Base-by-base conservation (phyloP, 2,329 filamentous ascomycete species). In the Pestalotiopsis sp. region DNA sequence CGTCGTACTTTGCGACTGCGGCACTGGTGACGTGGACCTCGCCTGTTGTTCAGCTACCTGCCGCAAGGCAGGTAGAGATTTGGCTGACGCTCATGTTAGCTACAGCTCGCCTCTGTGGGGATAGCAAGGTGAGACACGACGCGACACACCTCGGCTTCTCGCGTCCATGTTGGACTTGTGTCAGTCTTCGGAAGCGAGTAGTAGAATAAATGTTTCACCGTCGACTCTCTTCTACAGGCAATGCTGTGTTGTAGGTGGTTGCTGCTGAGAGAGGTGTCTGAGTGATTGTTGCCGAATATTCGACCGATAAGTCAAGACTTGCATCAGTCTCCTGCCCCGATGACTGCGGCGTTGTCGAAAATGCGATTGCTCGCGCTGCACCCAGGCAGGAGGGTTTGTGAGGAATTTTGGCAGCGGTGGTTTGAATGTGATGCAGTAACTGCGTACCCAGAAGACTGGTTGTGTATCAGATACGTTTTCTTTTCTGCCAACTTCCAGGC, bases 61-160 rank as follows among this genome's bases (percentile, higher is more conserved):
- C 36, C 59, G 59, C 31, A 62, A 20, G 9, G 63, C 25, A 11
- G 63, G 45, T 12, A 57, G 45, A 17, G 63, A 66, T 45, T 66
- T 66, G 13, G 63, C 63, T 66, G 49, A 23, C 7, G n/a, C 23
- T 9, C 11, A 11, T n/a, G 17, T 60, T 36, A 60, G 25, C 57
- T 7, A 60, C 17, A 17, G 14, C 25, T 14, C 23, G n/a, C 12
- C 12, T 52, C 45, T 2, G 20, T 20, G 45, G 14, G 14, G 17
- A n/a, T 23, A 17, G 25, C 6, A 60, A 36, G 14, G 57, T 60
- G 57, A 27, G 25, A 27, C 31, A 27, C 20, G 23, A 36, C 14
- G 31, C 14, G 31, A 60, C 31, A 31, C 14, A 38, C 36, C 20
- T 38, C 60, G 27, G 36, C 60, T 63, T 39, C 45, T 52, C 45